Conservation (phyloP, 2,329 filamentous ascomycete species). For the Cladosporium sp. region DNA sequence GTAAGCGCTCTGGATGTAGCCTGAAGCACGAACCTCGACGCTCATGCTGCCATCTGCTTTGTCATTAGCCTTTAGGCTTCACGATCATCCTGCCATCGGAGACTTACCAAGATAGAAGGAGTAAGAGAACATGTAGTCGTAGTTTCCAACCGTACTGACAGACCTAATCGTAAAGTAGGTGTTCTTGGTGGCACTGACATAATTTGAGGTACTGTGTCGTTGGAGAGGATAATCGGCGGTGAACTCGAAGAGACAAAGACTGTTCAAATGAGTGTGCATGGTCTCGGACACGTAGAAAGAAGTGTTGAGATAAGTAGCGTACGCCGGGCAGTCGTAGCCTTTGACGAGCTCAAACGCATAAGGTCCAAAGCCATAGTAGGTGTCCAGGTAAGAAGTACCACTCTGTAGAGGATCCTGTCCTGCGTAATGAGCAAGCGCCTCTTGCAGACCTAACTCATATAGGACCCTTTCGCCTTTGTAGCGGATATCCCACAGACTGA, state of each 20-base stretch:
- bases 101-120: neutral
- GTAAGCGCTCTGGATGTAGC: slow-evolving; percentile 57
- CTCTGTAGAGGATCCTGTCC: slow-evolving; percentile 51
- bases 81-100: neutral
- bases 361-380: slow-evolving; percentile 34
- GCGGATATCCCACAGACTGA: slow-evolving; percentile 52
- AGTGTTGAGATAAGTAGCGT: slow-evolving; percentile 53
- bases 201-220: slow-evolving; percentile 47
- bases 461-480: slow-evolving; percentile 54
- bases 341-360: slow-evolving; percentile 49
- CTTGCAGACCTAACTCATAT: slow-evolving; percentile 56
- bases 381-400: slow-evolving; percentile 33
- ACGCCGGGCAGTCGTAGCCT: slow-evolving; percentile 56
- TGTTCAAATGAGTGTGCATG: slow-evolving; percentile 43
- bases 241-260: slow-evolving; percentile 59
- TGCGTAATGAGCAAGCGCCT: slow-evolving; percentile 56
- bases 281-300: slow-evolving; percentile 47
- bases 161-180: slow-evolving; percentile 47
- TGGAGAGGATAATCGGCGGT: slow-evolving; percentile 52
- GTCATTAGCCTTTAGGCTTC: neutral
- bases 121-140: slow-evolving; percentile 43
- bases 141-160: slow-evolving; percentile 56
- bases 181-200: slow-evolving; percentile 50
- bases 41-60: slow-evolving; percentile 52
- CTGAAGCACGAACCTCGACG: slow-evolving; percentile 54